These are phyloP conservation scores for Xylaria curta DNA, from an alignment of 495 filamentous ascomycete genomes.

Conservation along the genomic window DNA sequence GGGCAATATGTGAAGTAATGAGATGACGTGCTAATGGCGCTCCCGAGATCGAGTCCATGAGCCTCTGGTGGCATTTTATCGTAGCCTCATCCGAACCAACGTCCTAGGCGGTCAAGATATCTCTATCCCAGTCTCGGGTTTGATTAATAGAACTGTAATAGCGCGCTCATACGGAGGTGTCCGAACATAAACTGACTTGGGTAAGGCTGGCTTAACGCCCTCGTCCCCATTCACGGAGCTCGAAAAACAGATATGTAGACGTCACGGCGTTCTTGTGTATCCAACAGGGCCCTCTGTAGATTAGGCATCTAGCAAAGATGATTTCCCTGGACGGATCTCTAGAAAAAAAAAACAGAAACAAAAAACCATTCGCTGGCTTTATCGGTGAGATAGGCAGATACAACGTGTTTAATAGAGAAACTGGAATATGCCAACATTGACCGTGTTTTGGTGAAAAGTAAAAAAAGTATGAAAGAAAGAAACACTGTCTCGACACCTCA, in stretches of 20 bases:
- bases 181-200: background rate
- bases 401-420: background rate
- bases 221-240: conserved; percentile 11
- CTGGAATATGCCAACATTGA: background rate
- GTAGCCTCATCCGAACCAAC: conserved; percentile 1
- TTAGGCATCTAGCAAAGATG: background rate
- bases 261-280: background rate
- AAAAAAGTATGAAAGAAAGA: background rate
- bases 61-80: conserved; percentile 24
- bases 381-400: background rate
- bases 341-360: background rate
- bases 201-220: background rate
- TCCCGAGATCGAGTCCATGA: conserved; percentile 23
- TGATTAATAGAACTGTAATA: background rate
- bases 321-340: background rate
- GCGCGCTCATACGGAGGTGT: background rate
- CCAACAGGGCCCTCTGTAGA: background rate
- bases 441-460: background rate
- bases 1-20: background rate
- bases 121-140: background rate
- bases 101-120: background rate
- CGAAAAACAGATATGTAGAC: background rate
- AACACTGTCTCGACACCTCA: background rate
- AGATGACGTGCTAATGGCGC: conserved; percentile 26
- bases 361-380: background rate